Percentiles rank a stretch among this genome's conserved stretches.
Evolutionary conservation across 306 rosid species (phyloP).

Genomic region (Quercus glauca): DNA sequence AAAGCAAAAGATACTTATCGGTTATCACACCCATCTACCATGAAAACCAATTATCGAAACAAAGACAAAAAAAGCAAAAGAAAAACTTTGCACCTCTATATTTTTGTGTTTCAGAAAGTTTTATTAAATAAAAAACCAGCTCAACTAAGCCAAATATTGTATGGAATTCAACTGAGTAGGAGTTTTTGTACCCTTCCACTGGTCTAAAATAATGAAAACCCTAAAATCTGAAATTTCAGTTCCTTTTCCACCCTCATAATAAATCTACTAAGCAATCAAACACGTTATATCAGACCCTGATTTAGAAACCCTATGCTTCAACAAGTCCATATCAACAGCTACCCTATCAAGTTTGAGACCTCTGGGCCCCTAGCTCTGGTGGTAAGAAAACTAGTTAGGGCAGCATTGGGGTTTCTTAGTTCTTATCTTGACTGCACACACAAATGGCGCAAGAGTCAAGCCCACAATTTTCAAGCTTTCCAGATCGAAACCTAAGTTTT

Average conservation of each 20-base stretch:
- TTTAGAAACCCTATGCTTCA: neutral
- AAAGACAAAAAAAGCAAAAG: neutral
- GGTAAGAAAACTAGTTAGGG: no score
- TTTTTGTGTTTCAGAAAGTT: no score
- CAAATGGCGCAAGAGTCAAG: no score
- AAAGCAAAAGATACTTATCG: neutral
- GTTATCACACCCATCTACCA: neutral
- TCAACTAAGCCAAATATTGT: neutral
- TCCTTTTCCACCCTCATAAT: no score
- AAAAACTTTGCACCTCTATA: neutral
- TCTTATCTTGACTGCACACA: no score
- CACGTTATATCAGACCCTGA: neutral
- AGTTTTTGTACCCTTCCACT: neutral
- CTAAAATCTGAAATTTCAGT: neutral
- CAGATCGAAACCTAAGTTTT: neutral
- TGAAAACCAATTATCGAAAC: neutral
- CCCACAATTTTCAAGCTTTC: neutral
- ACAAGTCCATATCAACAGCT: neutral
- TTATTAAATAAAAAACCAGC: neutral
- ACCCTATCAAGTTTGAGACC: neutral
- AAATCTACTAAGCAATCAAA: neutral
- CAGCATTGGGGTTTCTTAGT: no score
- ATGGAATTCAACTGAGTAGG: neutral
- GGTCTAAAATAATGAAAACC: neutral
- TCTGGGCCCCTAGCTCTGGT: neutral